Base-by-base conservation (phyloP, 805 yeast genomes). In the Kodamaea sagamina region DNA sequence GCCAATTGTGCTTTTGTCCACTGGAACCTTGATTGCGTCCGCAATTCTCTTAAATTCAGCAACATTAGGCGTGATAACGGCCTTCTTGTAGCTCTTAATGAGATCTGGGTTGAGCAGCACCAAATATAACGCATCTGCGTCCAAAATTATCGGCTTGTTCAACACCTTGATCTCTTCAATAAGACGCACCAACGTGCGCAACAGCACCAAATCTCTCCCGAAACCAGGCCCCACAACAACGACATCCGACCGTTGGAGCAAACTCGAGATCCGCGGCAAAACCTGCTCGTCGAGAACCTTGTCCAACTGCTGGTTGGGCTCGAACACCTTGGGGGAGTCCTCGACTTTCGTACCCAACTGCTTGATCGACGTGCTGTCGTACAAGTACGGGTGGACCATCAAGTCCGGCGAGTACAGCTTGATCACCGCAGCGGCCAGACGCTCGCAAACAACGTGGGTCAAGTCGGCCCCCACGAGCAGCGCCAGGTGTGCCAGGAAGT, bases 311-410 rank as follows among this genome's bases (percentile, higher is more conserved):
- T 55, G 55, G n/a, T 49, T 43, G 25, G 49, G 32, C 21, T 51
- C 42, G 9, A 64, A 28, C 22, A 59, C 39, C 18, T 41, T 37
- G 5, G 48, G 52, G 39, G 55, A 36, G 22, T 56, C 60, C 19
- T 55, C 56, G 3, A 52, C 53, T 19, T 51, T 42, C 15, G 44
- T 31, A 19, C 47, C 42, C 40, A 41, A 35, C 31, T 58, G 53
- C 17, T 55, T 58, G 6, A 67, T 65, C 32, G 59, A 61, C 37
- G 60, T 64, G 44, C 71, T 56, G 53, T 81, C 89, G 43, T 67
- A 73, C 50, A 90, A 59, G 59, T 88, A 89, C 0, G 98, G 98
- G 67, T 93, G 98, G 1, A 93, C 96, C 97, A 92, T 93, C 39
- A 92, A 67, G 58, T 92, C 89, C 0, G 99, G 98, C 5, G 95